Evolutionary conservation across 768 basidiomycete species (phyloP).

Genomic region (Mycena sanguinolenta): DNA sequence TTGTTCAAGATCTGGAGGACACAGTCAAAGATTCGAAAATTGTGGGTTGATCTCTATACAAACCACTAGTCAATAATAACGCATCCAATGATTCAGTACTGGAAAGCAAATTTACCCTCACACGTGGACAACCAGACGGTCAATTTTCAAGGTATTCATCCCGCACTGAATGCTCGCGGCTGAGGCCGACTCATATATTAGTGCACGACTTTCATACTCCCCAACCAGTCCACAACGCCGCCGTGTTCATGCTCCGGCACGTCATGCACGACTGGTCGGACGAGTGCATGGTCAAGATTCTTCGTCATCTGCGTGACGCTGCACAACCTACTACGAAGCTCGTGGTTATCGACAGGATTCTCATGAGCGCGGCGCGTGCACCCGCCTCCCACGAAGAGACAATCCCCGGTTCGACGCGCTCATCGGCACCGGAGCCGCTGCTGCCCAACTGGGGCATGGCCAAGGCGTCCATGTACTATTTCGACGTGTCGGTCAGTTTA

Average conservation of each 20-base stretch:
- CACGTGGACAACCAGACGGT: conserved; percentile 4
- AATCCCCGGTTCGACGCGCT: no score
- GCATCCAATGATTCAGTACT: background rate
- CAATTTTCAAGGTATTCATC: conserved; percentile 1
- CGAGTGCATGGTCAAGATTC: conserved; percentile 35
- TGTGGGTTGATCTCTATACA: background rate
- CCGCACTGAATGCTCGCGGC: no score
- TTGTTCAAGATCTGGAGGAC: conserved; percentile 44
- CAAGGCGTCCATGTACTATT: background rate
- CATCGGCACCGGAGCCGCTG: no score
- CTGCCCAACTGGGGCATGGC: no score
- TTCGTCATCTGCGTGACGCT: conserved; percentile 43
- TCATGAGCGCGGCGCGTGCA: no score
- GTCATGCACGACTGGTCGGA: conserved; percentile 51
- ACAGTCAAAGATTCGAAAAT: conserved; percentile 2
- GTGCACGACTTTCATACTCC: conserved; percentile 42
- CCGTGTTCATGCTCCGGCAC: conserved; percentile 45
- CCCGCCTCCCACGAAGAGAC: no score
- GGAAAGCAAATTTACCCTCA: background rate
- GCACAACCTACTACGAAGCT: conserved; percentile 43
- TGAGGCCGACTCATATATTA: background rate
- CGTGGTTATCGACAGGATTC: no score
- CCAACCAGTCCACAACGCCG: conserved; percentile 42
- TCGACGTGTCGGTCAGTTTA: no score
- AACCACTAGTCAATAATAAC: background rate